Evolutionary conservation across 208 protist species (phyloP).

Genomic region (Leishmania tropica): DNA sequence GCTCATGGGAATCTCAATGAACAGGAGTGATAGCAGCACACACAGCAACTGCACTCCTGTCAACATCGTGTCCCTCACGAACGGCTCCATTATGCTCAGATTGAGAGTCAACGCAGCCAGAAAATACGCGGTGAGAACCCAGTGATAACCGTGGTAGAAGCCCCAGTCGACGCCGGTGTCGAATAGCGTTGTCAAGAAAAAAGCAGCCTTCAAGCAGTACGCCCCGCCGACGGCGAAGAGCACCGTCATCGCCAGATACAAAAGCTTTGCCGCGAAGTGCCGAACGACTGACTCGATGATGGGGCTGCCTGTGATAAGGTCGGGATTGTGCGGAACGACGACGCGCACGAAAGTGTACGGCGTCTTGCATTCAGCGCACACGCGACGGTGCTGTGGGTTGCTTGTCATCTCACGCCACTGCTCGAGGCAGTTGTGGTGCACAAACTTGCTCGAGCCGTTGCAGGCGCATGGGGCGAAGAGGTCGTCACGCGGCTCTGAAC

Average conservation of each 20-base stretch:
- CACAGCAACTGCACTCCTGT: slow-evolving; percentile 22
- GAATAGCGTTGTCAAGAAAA: slow-evolving; percentile 11
- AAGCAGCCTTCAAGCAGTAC: slow-evolving; percentile 18
- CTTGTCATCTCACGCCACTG: slow-evolving; percentile 35
- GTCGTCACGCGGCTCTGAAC: slow-evolving; percentile 18
- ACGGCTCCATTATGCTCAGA: slow-evolving; percentile 24
- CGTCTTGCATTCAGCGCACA: slow-evolving; percentile 39
- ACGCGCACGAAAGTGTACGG: slow-evolving; percentile 32
- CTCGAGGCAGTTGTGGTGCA: slow-evolving; percentile 33
- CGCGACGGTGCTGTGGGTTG: slow-evolving; percentile 32
- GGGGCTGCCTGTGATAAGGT: slow-evolving; percentile 25
- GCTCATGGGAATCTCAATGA: slow-evolving; percentile 30
- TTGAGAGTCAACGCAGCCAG: slow-evolving; percentile 23
- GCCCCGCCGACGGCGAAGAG: slow-evolving; percentile 17
- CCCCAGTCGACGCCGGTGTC: slow-evolving; percentile 24
- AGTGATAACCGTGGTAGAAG: slow-evolving; percentile 28
- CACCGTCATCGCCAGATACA: slow-evolving; percentile 2
- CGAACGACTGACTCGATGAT: slow-evolving; percentile 31
- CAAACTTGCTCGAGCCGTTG: slow-evolving; percentile 32
- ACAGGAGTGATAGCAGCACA: slow-evolving; percentile 27
- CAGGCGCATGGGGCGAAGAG: slow-evolving; percentile 35
- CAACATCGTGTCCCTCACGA: slow-evolving; percentile 21
- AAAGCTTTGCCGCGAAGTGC: slow-evolving; percentile 12
- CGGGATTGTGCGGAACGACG: slow-evolving; percentile 14
- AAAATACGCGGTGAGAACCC: slow-evolving; percentile 26